Evolutionary conservation across 2,329 filamentous ascomycete species (phyloP).

Genomic region (Sporothrix variecibatus): DNA sequence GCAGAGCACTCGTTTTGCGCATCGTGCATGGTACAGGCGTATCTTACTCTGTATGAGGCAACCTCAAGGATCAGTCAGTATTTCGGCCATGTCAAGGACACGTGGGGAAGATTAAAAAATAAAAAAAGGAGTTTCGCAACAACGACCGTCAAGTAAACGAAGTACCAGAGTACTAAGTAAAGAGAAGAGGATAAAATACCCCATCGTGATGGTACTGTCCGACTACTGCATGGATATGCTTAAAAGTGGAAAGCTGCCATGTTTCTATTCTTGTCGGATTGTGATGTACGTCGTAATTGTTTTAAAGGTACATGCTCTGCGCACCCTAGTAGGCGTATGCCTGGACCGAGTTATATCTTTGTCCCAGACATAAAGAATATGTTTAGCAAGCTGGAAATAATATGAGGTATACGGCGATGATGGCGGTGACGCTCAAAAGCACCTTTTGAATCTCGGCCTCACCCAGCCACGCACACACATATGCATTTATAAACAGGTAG

Average conservation of each 20-base stretch:
- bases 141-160: background rate
- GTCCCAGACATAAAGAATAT: too few species aligned
- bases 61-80: background rate
- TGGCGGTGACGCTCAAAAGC: too few species aligned
- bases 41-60: too few species aligned
- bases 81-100: background rate
- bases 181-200: background rate
- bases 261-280: background rate
- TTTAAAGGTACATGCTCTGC: background rate
- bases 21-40: too few species aligned
- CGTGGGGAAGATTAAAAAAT: background rate
- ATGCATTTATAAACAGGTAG: too few species aligned
- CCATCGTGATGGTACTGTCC: background rate
- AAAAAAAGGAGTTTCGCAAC: background rate
- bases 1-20: too few species aligned
- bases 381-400: too few species aligned
- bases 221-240: background rate
- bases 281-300: background rate
- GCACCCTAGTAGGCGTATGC: background rate
- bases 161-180: too few species aligned
- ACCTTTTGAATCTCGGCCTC: too few species aligned
- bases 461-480: too few species aligned
- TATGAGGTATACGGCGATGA: too few species aligned
- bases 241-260: background rate
- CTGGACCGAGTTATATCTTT: too few species aligned